These are phyloP conservation scores for Globisporangium polare DNA, from an alignment of 352 stramenopile species.

Conservation along the genomic window DNA sequence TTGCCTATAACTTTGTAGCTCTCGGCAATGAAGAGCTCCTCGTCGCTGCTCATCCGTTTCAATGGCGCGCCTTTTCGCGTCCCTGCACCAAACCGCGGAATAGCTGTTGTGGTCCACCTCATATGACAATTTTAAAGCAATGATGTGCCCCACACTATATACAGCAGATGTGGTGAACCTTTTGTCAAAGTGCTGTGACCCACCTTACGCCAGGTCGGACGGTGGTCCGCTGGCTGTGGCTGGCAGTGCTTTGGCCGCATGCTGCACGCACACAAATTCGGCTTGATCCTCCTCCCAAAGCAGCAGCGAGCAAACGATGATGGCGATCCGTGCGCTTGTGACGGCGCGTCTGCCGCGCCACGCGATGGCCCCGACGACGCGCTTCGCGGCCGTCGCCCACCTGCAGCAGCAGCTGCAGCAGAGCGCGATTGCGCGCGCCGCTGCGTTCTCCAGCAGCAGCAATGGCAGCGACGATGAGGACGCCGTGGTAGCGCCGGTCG, in stretches of 20 bases:
- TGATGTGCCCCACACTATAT: conserved; percentile 21
- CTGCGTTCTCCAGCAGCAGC: conserved; percentile 31
- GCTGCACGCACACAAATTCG: conserved; percentile 15
- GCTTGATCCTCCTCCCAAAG: conserved; percentile 3
- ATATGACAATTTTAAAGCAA: neutral
- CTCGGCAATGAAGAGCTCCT: neutral
- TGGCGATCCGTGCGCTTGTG: conserved; percentile 53
- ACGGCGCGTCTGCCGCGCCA: conserved; percentile 25
- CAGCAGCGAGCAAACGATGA: conserved; percentile 28
- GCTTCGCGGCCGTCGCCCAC: conserved; percentile 17
- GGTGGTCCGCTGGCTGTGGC: conserved; percentile 22
- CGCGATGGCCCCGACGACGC: conserved; percentile 16
- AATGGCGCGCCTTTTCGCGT: conserved; percentile 3
- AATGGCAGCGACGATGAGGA: conserved; percentile 22
- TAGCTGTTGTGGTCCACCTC: neutral
- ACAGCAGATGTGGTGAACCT: conserved; percentile 4
- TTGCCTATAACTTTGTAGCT: neutral
- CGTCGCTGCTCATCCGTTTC: conserved; percentile 6
- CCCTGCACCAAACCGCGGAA: neutral
- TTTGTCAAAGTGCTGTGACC: conserved; percentile 2
- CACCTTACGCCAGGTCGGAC: conserved; percentile 11
- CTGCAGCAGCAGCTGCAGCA: conserved; percentile 13
- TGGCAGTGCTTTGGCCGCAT: conserved; percentile 2
- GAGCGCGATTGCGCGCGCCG: conserved; percentile 7
- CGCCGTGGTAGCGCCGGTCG: conserved; percentile 12